phyloP scores from a whole-genome alignment of 352 stramenopile genomes.

The Aphanomyces invadans region DNA sequence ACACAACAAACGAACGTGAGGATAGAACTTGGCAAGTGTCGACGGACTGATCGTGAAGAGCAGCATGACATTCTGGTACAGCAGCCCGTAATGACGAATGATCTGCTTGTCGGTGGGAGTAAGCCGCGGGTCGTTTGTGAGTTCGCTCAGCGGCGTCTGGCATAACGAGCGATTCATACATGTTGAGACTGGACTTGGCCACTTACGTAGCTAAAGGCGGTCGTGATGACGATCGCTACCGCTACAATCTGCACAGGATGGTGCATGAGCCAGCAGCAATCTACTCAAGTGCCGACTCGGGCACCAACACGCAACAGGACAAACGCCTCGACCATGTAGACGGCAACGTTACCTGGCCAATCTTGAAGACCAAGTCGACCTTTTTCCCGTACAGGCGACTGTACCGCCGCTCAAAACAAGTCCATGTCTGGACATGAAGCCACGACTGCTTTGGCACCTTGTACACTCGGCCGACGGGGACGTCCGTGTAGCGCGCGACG shows the following conservation, averaged over 20 bases:
- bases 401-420: conserved; percentile 23
- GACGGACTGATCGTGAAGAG: conserved; percentile 21
- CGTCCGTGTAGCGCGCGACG: conserved; percentile 9
- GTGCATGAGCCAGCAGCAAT: too few species aligned
- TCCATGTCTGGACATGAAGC: conserved; percentile 24
- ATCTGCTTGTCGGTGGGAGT: conserved; percentile 3
- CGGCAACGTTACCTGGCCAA: conserved; percentile 18
- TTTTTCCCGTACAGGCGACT: conserved; percentile 19
- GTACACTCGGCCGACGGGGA: not conserved
- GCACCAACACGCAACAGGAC: not conserved
- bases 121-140: not conserved
- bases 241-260: conserved; percentile 12
- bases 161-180: not conserved
- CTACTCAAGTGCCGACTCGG: too few species aligned
- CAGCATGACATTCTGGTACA: conserved; percentile 25
- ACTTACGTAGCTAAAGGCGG: conserved; percentile 20
- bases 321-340: too few species aligned
- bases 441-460: conserved; percentile 19
- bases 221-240: conserved; percentile 22
- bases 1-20: not conserved
- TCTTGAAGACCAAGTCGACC: conserved; percentile 8
- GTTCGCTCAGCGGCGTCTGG: conserved; percentile 14
- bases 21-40: not conserved
- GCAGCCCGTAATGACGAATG: conserved; percentile 11
- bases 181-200: not conserved